These are phyloP conservation scores for Collariella sp. DNA, from an alignment of 495 filamentous ascomycete species.

Conservation along the genomic window DNA sequence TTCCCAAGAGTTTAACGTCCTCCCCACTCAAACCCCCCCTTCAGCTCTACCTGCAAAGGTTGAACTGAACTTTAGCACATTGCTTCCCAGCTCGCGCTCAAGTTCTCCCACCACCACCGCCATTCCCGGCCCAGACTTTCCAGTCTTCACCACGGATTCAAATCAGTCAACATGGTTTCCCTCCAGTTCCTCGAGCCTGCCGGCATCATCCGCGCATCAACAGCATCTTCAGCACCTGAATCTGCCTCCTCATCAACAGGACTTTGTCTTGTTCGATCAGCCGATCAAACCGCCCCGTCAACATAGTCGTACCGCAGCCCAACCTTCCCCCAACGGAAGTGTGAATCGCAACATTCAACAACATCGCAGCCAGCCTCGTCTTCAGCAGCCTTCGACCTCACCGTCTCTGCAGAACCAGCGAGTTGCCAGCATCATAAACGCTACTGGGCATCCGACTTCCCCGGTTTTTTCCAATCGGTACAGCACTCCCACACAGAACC, in stretches of 20 bases:
- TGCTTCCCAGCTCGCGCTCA: constrained; percentile 41
- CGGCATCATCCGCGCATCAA: constrained; percentile 47
- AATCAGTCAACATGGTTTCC: constrained; percentile 51
- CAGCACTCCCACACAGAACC: constrained; percentile 38
- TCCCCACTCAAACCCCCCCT: constrained; percentile 37
- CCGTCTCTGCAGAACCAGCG: constrained; percentile 45
- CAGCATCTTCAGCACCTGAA: constrained; percentile 36
- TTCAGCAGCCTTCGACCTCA: constrained; percentile 23
- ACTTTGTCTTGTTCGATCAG: constrained; percentile 48
- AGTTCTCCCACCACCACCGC: constrained; percentile 39
- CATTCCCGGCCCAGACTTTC: constrained; percentile 45
- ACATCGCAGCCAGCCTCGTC: constrained; percentile 29
- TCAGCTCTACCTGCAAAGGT: constrained; percentile 48
- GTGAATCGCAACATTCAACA: constrained; percentile 34
- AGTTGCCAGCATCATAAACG: constrained; percentile 52
- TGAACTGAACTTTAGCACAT: constrained; percentile 46
- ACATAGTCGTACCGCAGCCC: constrained; percentile 41
- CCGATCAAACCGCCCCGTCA: constrained; percentile 36
- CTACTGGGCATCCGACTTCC: constrained; percentile 49
- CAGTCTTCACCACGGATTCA: constrained; percentile 54
- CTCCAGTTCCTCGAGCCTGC: constrained; percentile 51
- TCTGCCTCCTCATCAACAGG: constrained; percentile 39
- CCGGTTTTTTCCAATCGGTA: constrained; percentile 51
- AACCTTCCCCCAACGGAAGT: constrained; percentile 34
- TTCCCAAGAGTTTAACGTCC: constrained; percentile 27